A percentile compares a stretch with the other conserved stretches of the same genome.
Conservation (phyloP, 2,329 filamentous ascomycete genomes). For the Fusarium cicatricum region DNA sequence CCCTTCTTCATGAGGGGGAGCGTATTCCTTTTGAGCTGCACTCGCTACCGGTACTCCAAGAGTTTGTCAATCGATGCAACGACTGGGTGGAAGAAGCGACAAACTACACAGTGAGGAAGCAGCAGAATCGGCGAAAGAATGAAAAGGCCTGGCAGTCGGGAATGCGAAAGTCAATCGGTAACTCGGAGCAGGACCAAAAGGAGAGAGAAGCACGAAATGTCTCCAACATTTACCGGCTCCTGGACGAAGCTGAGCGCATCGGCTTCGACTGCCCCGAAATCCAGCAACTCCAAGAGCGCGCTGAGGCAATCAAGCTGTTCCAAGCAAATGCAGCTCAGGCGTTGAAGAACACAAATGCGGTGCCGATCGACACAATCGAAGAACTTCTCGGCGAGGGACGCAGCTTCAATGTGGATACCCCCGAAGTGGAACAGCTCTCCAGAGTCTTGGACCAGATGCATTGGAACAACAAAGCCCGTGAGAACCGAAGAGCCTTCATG, state of each 20-base stretch:
- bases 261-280: constrained; percentile 96
- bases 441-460: constrained; percentile 83
- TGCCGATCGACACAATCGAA: constrained; percentile 79
- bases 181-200: constrained; percentile 71
- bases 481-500: constrained; percentile 69
- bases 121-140: constrained; percentile 95
- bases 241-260: constrained; percentile 83
- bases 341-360: constrained; percentile 70
- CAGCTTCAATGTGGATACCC: constrained; percentile 89
- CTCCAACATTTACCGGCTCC: constrained; percentile 84
- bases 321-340: constrained; percentile 77
- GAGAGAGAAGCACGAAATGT: constrained; percentile 87
- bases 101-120: constrained; percentile 95
- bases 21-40: constrained; percentile 91
- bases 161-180: constrained; percentile 72
- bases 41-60: constrained; percentile 80
- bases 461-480: constrained; percentile 83
- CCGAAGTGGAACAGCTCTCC: constrained; percentile 84
- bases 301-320: constrained; percentile 84
- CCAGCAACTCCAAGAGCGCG: constrained; percentile 82
- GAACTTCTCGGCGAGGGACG: constrained; percentile 90
- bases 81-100: constrained; percentile 98
- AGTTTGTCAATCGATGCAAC: constrained; percentile 95
- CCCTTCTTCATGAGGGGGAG: constrained; percentile 90
- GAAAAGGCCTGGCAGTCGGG: constrained; percentile 85